Evolutionary conservation across 2,329 filamentous ascomycete species (phyloP).

Genomic region (Colletotrichum agaves): DNA sequence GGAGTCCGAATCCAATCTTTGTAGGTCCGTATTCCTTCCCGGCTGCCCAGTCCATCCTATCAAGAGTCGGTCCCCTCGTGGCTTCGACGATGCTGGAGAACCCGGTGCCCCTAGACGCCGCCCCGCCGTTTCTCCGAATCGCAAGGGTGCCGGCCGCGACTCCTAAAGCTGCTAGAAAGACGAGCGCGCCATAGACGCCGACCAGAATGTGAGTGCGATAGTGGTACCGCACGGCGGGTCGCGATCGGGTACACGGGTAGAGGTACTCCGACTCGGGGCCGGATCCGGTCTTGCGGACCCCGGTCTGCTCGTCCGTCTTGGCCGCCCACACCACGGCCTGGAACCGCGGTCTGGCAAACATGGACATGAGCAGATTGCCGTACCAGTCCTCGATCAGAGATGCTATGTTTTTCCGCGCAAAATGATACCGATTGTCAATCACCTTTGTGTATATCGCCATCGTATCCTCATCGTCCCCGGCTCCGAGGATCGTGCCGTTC

Average conservation of each 20-base stretch:
- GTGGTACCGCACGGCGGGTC: slow-evolving; percentile 42
- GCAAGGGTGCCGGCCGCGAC: slow-evolving; percentile 44
- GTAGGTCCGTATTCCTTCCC: neutral
- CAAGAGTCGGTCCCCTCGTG: slow-evolving; percentile 47
- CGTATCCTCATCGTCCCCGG: slow-evolving; percentile 41
- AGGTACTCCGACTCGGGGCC: slow-evolving; percentile 24
- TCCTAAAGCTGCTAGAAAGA: slow-evolving; percentile 42
- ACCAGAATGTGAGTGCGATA: slow-evolving; percentile 46
- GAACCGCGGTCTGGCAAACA: slow-evolving; percentile 48
- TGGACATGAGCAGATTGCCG: slow-evolving; percentile 47
- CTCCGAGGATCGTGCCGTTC: slow-evolving; percentile 44
- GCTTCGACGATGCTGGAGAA: slow-evolving; percentile 52
- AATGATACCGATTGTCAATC: slow-evolving; percentile 44
- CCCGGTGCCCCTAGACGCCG: slow-evolving; percentile 45
- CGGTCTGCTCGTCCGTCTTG: slow-evolving; percentile 29
- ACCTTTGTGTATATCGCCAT: slow-evolving; percentile 53
- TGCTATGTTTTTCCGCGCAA: slow-evolving; percentile 41
- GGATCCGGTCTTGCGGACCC: slow-evolving; percentile 21
- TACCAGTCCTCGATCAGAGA: slow-evolving; percentile 43
- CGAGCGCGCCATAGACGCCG: slow-evolving; percentile 46
- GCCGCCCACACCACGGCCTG: slow-evolving; percentile 47
- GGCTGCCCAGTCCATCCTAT: slow-evolving; percentile 42
- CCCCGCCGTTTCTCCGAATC: slow-evolving; percentile 44
- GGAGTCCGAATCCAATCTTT: neutral
- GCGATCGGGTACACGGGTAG: slow-evolving; percentile 44